Conservation (phyloP, 2,329 filamentous ascomycete genomes). For the Pseudopithomyces maydicus region DNA sequence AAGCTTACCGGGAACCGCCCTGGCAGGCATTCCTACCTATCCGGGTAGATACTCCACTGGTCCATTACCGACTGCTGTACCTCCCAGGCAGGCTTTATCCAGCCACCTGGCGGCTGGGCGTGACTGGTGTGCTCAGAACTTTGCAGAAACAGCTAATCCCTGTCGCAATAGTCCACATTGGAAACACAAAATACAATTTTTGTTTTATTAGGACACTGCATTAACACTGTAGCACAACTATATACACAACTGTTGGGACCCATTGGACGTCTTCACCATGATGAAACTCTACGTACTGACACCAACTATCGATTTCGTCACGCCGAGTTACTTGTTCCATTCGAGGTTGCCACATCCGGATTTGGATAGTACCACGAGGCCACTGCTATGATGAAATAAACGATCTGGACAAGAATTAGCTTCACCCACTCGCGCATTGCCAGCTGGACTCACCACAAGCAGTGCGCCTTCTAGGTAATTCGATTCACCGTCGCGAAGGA, state of each 20-base stretch:
- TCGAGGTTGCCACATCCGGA: constrained; percentile 40
- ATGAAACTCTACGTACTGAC: too few species aligned
- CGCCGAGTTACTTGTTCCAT: constrained; percentile 20
- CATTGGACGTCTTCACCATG: too few species aligned
- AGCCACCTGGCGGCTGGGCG: not conserved
- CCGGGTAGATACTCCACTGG: too few species aligned
- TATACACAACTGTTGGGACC: too few species aligned
- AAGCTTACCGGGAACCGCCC: too few species aligned
- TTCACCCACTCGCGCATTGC: too few species aligned
- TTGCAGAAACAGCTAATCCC: too few species aligned
- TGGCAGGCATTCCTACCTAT: too few species aligned
- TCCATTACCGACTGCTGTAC: not conserved
- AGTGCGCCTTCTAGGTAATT: constrained; percentile 89
- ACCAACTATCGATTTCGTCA: not conserved
- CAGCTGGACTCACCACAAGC: constrained; percentile 58
- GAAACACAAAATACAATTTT: too few species aligned
- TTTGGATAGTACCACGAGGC: constrained; percentile 67
- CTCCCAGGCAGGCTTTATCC: not conserved
- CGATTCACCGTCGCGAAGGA: constrained; percentile 83
- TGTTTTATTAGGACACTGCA: too few species aligned
- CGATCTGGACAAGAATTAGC: constrained; percentile 46
- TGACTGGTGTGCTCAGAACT: not conserved
- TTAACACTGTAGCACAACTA: too few species aligned
- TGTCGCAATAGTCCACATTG: too few species aligned
- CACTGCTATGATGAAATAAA: constrained; percentile 67